These are phyloP conservation scores for Pisolithus tinctorius DNA, from an alignment of 768 basidiomycete species.

Conservation along the genomic window DNA sequence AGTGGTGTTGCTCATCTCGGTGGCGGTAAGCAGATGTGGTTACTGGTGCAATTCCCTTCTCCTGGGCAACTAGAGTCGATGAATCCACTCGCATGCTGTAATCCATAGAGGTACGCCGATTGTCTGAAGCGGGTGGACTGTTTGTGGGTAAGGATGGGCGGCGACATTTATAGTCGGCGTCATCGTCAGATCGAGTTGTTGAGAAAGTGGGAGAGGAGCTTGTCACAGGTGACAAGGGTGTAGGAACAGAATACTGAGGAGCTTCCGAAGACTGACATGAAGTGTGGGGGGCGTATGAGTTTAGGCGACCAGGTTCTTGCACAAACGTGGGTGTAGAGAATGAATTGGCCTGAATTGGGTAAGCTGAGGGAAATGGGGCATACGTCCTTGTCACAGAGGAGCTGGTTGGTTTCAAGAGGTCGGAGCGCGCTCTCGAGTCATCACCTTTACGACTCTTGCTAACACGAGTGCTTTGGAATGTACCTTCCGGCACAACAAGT, in stretches of 20 bases:
- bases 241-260: conserved; percentile 22
- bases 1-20: conserved; percentile 1
- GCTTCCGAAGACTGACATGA: conserved; percentile 16
- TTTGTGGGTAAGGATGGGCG: conserved; percentile 23
- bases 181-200: conserved; percentile 19
- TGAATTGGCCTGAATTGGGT: conserved; percentile 20
- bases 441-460: conserved; percentile 44
- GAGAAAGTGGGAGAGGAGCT: conserved; percentile 18
- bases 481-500: conserved; percentile 57
- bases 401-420: conserved; percentile 24
- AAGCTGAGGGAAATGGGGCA: conserved; percentile 12
- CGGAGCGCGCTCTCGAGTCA: conserved; percentile 26
- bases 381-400: conserved; percentile 33
- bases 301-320: conserved; percentile 19
- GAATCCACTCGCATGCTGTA: not conserved
- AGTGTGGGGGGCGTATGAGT: conserved; percentile 18
- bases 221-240: conserved; percentile 18
- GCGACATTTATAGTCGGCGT: conserved; percentile 26
- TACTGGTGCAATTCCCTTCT: conserved; percentile 3
- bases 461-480: conserved; percentile 63
- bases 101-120: conserved; percentile 8
- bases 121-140: conserved; percentile 3
- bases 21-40: conserved; percentile 8
- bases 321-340: conserved; percentile 17
- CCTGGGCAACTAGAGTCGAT: conserved; percentile 1